These are phyloP conservation scores for Exidia glandulosa DNA, from an alignment of 768 basidiomycete genomes.

Conservation along the genomic window DNA sequence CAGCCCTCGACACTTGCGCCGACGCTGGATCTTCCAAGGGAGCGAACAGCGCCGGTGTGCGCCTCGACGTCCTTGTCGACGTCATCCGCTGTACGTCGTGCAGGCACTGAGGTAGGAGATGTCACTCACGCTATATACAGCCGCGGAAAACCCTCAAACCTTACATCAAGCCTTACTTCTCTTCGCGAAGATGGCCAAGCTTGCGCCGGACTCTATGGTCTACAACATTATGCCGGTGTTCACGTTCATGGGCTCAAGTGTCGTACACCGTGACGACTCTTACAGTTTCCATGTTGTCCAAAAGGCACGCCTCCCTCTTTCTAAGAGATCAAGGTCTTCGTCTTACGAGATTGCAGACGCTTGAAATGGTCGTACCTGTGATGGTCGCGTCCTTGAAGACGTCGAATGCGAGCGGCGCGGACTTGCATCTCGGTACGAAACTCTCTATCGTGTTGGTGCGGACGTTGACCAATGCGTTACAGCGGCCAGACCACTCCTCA, in stretches of 20 bases:
- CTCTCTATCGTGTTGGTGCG: background rate
- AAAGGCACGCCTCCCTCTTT: conserved; percentile 40
- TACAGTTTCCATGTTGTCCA: conserved; percentile 95
- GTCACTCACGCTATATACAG: conserved; percentile 26
- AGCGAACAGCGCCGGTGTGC: conserved; percentile 46
- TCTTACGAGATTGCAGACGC: conserved; percentile 43
- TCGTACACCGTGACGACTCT: conserved; percentile 91
- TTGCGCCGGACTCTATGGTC: conserved; percentile 83
- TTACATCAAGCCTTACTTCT: conserved; percentile 87
- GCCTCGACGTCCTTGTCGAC: conserved; percentile 79
- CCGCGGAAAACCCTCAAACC: conserved; percentile 84
- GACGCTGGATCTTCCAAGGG: conserved; percentile 31
- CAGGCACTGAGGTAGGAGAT: background rate
- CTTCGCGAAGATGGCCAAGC: conserved; percentile 69
- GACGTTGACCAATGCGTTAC: background rate
- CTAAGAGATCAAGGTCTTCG: background rate
- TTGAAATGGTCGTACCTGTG: conserved; percentile 88
- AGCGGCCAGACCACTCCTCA: conserved; percentile 67
- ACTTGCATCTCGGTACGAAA: conserved; percentile 43
- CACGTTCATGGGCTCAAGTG: conserved; percentile 98
- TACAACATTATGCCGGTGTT: conserved; percentile 97
- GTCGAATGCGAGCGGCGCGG: conserved; percentile 39
- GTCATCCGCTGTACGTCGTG: conserved; percentile 57
- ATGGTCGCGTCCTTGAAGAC: conserved; percentile 72
- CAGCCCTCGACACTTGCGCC: conserved; percentile 49